These are phyloP conservation scores for Eragrostis nindensis DNA, from an alignment of 176 grass and related monocot species.

Conservation along the genomic window DNA sequence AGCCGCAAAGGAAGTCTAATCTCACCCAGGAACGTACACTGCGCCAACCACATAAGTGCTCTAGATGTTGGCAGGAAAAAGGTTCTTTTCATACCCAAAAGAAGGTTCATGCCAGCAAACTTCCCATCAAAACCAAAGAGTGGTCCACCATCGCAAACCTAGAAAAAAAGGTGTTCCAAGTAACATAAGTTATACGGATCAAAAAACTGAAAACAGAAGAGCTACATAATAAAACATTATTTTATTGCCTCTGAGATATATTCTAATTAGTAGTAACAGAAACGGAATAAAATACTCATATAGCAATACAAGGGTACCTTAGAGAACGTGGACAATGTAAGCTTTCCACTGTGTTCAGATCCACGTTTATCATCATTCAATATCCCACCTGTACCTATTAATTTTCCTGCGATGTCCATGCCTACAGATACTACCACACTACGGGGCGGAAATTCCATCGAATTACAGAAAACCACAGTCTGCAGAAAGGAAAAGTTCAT, in stretches of 20 bases:
- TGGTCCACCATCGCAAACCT: neutral
- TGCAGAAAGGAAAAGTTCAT: neutral
- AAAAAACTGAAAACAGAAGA: neutral
- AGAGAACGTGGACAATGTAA: conserved; percentile 3
- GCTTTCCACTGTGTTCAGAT: neutral
- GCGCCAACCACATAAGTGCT: no score
- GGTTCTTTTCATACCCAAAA: no score
- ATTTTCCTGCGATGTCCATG: neutral
- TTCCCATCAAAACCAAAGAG: neutral
- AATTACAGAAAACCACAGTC: neutral
- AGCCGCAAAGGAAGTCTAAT: neutral
- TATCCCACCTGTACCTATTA: neutral
- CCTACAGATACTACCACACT: conserved; percentile 17
- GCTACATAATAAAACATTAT: no score
- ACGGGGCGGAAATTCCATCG: neutral
- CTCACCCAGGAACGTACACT: no score
- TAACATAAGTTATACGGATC: neutral
- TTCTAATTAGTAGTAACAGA: neutral
- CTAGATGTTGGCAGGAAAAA: no score
- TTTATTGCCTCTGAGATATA: neutral
- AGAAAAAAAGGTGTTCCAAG: neutral
- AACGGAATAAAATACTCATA: neutral
- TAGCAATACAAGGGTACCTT: neutral
- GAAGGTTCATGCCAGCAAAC: no score
- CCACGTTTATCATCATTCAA: neutral